Evolutionary conservation across 164 flowering plant genomes (phyloP).

Genomic region (Dillenia turbinata): DNA sequence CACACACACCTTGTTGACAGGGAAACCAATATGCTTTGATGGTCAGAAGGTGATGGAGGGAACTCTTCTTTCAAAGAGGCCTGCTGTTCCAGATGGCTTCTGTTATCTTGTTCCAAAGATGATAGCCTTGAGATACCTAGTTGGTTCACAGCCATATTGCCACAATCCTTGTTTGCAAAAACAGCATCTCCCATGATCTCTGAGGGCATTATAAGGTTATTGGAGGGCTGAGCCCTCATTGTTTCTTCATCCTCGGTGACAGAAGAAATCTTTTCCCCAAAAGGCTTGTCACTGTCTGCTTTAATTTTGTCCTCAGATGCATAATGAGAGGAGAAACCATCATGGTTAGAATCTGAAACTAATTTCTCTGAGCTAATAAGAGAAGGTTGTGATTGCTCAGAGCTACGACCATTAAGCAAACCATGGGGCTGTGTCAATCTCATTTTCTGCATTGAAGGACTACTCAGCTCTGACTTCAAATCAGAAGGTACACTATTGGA

Average conservation of each 20-base stretch:
- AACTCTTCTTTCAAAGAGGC: constrained; percentile 66
- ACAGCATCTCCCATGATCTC: constrained; percentile 18
- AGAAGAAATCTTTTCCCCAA: constrained; percentile 12
- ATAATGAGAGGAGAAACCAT: constrained; percentile 19
- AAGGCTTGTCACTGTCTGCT: constrained; percentile 13
- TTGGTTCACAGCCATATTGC: constrained; percentile 14
- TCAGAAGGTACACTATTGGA: constrained; percentile 24
- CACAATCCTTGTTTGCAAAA: constrained; percentile 12
- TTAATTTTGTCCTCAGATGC: constrained; percentile 16
- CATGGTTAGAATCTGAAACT: constrained; percentile 15
- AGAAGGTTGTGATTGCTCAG: constrained; percentile 14
- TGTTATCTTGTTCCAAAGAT: constrained; percentile 32
- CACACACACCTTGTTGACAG: constrained; percentile 89
- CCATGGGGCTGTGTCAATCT: constrained; percentile 12
- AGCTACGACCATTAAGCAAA: constrained; percentile 19
- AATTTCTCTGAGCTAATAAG: constrained; percentile 18
- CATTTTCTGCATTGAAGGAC: constrained; percentile 12
- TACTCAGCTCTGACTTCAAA: constrained; percentile 12
- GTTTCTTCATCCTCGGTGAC: constrained; percentile 2
- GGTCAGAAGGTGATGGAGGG: constrained; percentile 87
- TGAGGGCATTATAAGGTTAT: constrained; percentile 14
- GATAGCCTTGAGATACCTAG: constrained; percentile 25
- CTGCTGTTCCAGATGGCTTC: constrained; percentile 32
- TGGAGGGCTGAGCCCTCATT: constrained; percentile 10
- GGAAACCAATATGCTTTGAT: constrained; percentile 95